Evolutionary conservation across 768 basidiomycete species (phyloP), one percentile per base, ranked within the genome.

Genomic region (Rhodotorula paludigena): DNA sequence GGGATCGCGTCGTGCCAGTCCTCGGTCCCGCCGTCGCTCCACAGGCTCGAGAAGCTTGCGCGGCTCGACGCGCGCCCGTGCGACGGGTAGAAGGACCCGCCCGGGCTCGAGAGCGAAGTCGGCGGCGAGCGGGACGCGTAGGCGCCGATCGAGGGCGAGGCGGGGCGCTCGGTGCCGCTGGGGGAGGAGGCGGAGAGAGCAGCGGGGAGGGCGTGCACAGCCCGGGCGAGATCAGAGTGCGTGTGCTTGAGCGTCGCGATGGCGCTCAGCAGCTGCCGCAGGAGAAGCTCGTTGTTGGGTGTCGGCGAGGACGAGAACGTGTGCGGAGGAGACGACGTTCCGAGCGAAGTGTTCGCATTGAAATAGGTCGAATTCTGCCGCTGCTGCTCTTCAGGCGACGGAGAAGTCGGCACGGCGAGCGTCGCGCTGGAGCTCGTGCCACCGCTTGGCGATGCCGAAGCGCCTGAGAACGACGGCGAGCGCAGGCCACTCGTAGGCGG

Each of bases 1-100:
- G 63, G 66, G 5, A 69, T 38, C 32, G 60, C 60, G 20, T 57
- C 66, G 23, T 55, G 41, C 49, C 51, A 64, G 4, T 54, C 64
- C 1, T 68, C 66, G 2, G 62, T 59, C 35, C 47, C 66, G 28
- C 63, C 63, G 30, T 64, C 66, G 33, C 41, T 44, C 25, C 58
- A 62, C 45, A 63, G 49, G 39, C 57, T 59, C 42, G 35, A 33
- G 44, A 68, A 68, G 39, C 66, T 68, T 11, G 66, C 63, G 18
- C 68, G 38, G 30, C 64, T 64, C 16, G 44, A 48, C 18, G 54
- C 63, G 49, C 53, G 41, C 38, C 35, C 42, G 53, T 69, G 61
- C 21, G 58, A 47, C 36, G 53, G 52, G 52, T 47, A 47, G 36
- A 56, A 66, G 21, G 7, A 9, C 39, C 30, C 42, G 47, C 42